phyloP scores from a whole-genome alignment of 768 basidiomycete species.

The Suillus plorans region DNA sequence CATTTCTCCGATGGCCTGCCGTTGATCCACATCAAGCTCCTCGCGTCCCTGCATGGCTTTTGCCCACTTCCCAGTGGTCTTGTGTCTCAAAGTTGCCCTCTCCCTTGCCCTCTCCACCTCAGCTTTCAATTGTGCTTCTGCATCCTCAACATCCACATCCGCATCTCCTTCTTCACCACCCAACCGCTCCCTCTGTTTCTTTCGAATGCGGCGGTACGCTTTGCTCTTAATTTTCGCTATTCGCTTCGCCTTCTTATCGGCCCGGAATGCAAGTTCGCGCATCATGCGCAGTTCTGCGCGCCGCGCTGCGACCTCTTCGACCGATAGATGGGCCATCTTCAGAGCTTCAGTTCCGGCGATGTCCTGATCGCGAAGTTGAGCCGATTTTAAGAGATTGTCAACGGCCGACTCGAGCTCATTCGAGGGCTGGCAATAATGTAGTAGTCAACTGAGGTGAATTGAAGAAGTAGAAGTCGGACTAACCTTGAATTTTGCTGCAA shows the following conservation, averaged over 20 bases:
- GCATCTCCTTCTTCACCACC: conserved; percentile 48
- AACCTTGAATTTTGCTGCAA: conserved; percentile 85
- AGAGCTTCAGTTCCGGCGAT: conserved; percentile 81
- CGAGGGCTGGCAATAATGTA: conserved; percentile 53
- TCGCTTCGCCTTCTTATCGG: conserved; percentile 86
- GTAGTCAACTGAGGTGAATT: conserved; percentile 4
- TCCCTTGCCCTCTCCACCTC: conserved; percentile 85
- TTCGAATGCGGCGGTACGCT: conserved; percentile 81
- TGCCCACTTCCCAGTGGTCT: conserved; percentile 88
- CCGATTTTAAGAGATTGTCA: conserved; percentile 74
- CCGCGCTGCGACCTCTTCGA: conserved; percentile 84
- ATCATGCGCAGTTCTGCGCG: conserved; percentile 81
- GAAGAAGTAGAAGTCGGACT: conserved; percentile 8
- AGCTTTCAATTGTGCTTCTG: conserved; percentile 55
- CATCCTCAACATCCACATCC: conserved; percentile 46
- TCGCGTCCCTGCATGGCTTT: conserved; percentile 68
- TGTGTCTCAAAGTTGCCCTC: conserved; percentile 86
- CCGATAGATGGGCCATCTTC: conserved; percentile 74
- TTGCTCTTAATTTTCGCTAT: conserved; percentile 96
- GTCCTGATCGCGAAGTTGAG: conserved; percentile 81
- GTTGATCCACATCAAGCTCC: conserved; percentile 61
- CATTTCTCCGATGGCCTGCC: conserved; percentile 82
- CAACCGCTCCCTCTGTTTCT: conserved; percentile 72
- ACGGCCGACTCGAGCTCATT: conserved; percentile 85
- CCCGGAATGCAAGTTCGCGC: conserved; percentile 92